Evolutionary conservation across 805 yeast genomes (phyloP), one percentile per base, ranked within the genome.

Genomic region (Cyberlindnera veronae): DNA sequence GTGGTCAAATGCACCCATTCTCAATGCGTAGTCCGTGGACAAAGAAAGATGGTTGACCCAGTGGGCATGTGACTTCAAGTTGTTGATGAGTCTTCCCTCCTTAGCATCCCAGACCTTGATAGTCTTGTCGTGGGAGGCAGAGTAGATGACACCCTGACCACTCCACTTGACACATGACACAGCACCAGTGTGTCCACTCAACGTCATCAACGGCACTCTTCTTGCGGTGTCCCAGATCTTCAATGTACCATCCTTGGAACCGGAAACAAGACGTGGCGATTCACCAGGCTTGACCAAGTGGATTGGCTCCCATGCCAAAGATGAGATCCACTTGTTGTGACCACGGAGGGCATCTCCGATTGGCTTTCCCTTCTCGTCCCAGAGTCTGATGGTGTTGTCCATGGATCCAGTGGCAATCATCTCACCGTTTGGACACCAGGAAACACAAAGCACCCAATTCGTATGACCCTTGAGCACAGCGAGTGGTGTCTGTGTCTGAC

Each of bases 91-190:
- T 50, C 76, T 77, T 22, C 97, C 98, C 34, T 75, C 76, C 30
- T 72, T 67, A 5, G 86, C 78, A 55, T 86, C 91, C 99, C 99
- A 93, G 1, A 85, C 86, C 61, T 81, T 84, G 49, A 93, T 83
- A 5, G 96, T 85, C 58, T 90, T 91, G 63, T 93, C 99, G 57
- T 93, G 98, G 8, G 97, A 89, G 1, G 86, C 90, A 23, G 95
- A 79, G 62, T 90, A 93, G 26, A 93, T 71, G 15, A 83, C 70
- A 38, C 89, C 87, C 33, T 78, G 68, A 2, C 99, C 99, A 42
- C 96, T 86, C 99, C 99, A 93, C 61, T 82, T 89, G n/a, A 90
- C 95, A 66, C 97, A 88, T 1, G 96, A 82, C 3, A 93, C 97
- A 1, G 95, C 77, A 36, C 84, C 78, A 23, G 88, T 74, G 58